These are phyloP conservation scores for Aspergillus bertholletiae DNA, from an alignment of 495 filamentous ascomycete species.

Conservation along the genomic window DNA sequence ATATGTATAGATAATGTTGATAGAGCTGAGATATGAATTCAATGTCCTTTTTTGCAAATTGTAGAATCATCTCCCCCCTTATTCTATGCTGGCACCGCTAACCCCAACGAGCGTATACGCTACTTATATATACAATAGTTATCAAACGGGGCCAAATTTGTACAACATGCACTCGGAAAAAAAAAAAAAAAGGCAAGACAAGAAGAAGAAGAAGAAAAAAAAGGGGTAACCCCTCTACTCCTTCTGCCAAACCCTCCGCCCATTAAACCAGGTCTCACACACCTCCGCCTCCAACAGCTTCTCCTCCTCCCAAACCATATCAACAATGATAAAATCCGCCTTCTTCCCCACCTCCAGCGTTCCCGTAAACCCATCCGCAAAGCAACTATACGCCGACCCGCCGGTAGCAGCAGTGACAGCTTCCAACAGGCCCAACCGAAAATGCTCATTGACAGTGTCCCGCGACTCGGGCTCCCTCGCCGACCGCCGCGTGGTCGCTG, in stretches of 20 bases:
- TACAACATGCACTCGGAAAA: too few relatives aligned
- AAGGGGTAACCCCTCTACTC: too few relatives aligned
- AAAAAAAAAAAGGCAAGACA: too few relatives aligned
- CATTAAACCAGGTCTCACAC: constrained; percentile 14
- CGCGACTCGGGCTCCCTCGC: constrained; percentile 46
- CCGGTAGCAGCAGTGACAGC: constrained; percentile 53
- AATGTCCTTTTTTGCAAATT: too few relatives aligned
- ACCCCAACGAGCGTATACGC: too few relatives aligned
- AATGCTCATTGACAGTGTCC: constrained; percentile 50
- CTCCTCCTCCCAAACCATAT: constrained; percentile 54
- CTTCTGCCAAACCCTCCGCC: constrained; percentile 5
- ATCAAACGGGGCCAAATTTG: too few relatives aligned
- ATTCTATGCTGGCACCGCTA: too few relatives aligned
- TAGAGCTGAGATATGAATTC: too few relatives aligned
- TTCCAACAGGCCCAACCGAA: constrained; percentile 47
- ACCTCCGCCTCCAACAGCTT: constrained; percentile 45
- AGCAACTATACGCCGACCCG: constrained; percentile 56
- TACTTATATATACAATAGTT: too few relatives aligned
- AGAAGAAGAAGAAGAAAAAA: too few relatives aligned
- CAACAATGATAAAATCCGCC: constrained; percentile 57
- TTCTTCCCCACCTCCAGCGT: constrained; percentile 43
- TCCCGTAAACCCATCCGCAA: constrained; percentile 51
- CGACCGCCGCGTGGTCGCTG: constrained; percentile 54
- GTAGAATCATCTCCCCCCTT: too few relatives aligned
- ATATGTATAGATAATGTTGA: too few relatives aligned